These are phyloP conservation scores for Tetrahymena malaccensis DNA, from an alignment of 73 alveolate species.

Conservation along the genomic window DNA sequence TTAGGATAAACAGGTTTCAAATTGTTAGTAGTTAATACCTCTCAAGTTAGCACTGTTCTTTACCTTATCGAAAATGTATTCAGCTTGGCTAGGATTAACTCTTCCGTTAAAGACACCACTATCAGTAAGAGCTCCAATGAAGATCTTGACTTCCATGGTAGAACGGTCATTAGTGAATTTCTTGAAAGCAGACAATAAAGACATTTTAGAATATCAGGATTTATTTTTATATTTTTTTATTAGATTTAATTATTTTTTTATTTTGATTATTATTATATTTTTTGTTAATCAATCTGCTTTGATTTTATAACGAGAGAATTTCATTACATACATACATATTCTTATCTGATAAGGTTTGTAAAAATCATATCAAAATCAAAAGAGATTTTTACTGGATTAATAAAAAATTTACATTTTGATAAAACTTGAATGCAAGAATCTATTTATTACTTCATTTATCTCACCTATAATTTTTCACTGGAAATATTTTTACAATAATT, in stretches of 20 bases:
- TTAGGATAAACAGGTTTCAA: background rate
- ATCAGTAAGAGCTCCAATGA: background rate
- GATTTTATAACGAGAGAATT: background rate
- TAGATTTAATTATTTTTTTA: background rate
- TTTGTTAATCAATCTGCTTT: background rate
- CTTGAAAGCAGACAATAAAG: background rate
- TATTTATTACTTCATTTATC: background rate
- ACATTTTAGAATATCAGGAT: slow-evolving; percentile 30
- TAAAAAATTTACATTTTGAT: background rate
- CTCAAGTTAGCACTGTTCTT: background rate
- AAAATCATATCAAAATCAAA: background rate
- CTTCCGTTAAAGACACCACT: background rate
- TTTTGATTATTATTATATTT: background rate
- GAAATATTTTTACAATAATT: background rate
- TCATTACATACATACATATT: background rate
- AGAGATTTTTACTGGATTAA: background rate
- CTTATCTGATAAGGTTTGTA: background rate
- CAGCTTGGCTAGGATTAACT: background rate
- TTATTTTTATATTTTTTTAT: slow-evolving; percentile 31
- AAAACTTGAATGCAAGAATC: background rate
- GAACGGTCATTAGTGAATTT: background rate
- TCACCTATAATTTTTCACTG: background rate
- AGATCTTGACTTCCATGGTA: background rate
- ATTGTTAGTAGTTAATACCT: background rate
- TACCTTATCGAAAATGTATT: background rate